Evolutionary conservation across 2,329 filamentous ascomycete species (phyloP).

Genomic region (Ustilaginoidea virens): DNA sequence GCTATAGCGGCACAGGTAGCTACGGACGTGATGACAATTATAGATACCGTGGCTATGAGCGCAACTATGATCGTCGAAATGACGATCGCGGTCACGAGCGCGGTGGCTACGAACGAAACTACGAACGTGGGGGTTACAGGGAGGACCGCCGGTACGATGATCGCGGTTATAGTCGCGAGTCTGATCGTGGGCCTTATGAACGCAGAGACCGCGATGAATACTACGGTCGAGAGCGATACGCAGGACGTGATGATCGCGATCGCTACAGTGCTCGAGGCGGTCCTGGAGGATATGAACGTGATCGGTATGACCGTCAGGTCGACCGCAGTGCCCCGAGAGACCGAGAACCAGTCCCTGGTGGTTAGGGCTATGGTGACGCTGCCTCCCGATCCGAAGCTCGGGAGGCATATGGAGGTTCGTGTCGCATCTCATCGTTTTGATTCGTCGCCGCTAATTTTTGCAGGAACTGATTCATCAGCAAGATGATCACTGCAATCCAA

Average conservation of each 20-base stretch:
- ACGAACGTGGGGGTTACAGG: slow-evolving; percentile 14
- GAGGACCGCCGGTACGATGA: slow-evolving; percentile 32
- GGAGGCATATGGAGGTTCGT: slow-evolving; percentile 28
- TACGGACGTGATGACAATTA: slow-evolving; percentile 41
- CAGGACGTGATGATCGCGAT: slow-evolving; percentile 29
- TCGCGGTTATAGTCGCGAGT: slow-evolving; percentile 34
- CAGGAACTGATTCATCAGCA: slow-evolving; percentile 15
- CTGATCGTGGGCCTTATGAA: slow-evolving; percentile 40
- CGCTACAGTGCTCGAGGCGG: slow-evolving; percentile 22
- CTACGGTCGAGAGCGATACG: slow-evolving; percentile 23
- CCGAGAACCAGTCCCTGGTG: slow-evolving; percentile 21
- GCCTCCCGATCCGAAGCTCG: slow-evolving; percentile 27
- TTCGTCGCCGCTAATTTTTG: slow-evolving; percentile 11
- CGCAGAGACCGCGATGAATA: slow-evolving; percentile 30
- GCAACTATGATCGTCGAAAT: slow-evolving; percentile 27
- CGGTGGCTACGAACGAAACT: slow-evolving; percentile 33
- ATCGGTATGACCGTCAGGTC: slow-evolving; percentile 31
- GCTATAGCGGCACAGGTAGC: slow-evolving; percentile 30
- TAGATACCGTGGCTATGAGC: slow-evolving; percentile 33
- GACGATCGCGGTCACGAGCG: slow-evolving; percentile 29
- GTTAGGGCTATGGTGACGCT: slow-evolving; percentile 24
- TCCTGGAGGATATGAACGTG: slow-evolving; percentile 30
- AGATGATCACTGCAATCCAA: slow-evolving; percentile 2
- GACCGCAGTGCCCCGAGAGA: slow-evolving; percentile 25
- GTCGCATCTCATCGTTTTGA: slow-evolving; percentile 2